These are phyloP conservation scores for Wickerhamomyces chambardii DNA, from an alignment of 805 yeast genomes.

Conservation along the genomic window DNA sequence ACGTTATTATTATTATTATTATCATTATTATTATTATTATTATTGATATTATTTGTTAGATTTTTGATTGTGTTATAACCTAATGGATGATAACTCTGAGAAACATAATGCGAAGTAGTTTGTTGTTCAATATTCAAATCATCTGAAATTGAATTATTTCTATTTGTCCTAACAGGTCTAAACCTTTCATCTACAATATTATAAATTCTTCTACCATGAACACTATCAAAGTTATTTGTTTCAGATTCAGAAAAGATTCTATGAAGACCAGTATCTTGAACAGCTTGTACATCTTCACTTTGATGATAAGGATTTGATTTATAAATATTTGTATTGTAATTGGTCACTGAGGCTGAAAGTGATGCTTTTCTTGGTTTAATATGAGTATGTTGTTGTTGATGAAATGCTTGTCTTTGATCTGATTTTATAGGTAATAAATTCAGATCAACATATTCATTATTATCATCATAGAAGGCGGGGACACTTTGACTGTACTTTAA, in stretches of 20 bases:
- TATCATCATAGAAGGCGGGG: neutral
- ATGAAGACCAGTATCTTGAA: constrained; percentile 25
- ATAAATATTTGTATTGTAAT: constrained; percentile 1
- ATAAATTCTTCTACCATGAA: constrained; percentile 43
- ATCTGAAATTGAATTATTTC: constrained; percentile 4
- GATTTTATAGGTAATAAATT: neutral
- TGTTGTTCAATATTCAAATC: neutral
- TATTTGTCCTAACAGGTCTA: constrained; percentile 26
- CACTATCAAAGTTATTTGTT: constrained; percentile 45
- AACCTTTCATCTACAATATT: constrained; percentile 38
- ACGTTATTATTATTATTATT: constrained; percentile 1
- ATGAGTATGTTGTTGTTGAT: too few species aligned
- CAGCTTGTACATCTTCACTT: constrained; percentile 13
- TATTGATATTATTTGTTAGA: too few species aligned
- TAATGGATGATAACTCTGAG: neutral
- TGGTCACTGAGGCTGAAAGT: too few species aligned
- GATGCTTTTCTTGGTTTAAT: neutral
- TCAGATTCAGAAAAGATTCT: constrained; percentile 62
- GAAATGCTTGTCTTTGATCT: neutral
- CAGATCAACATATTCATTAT: neutral
- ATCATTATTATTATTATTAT: too few species aligned
- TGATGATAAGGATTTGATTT: constrained; percentile 15
- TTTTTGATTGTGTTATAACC: constrained; percentile 1
- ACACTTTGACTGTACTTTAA: neutral
- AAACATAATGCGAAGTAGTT: constrained; percentile 9